These are phyloP conservation scores for Rhodomyrtus tomentosa DNA, from an alignment of 345 rosid species.

Conservation along the genomic window DNA sequence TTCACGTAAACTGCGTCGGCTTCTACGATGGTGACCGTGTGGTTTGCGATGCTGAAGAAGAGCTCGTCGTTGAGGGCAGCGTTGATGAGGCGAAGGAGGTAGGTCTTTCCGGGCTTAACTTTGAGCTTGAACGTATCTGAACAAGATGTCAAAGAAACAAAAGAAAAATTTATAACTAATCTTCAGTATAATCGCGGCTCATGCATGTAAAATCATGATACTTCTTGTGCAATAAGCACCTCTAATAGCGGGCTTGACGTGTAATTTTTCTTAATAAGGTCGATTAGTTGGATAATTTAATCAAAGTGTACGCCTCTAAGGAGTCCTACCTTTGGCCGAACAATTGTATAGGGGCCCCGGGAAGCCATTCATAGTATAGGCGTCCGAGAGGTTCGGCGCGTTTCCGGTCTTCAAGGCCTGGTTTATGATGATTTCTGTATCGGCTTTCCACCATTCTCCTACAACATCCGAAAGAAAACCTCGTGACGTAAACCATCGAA, in stretches of 20 bases:
- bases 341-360: constrained; percentile 37
- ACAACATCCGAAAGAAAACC: neutral
- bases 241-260: neutral
- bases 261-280: neutral
- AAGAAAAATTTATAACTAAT: neutral
- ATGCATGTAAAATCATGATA: neutral
- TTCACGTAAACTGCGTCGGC: constrained; percentile 62
- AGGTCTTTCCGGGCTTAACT: constrained; percentile 36
- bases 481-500: neutral
- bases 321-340: constrained; percentile 24
- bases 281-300: neutral
- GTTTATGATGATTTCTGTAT: constrained; percentile 30
- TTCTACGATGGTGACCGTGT: constrained; percentile 52
- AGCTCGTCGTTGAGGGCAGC: constrained; percentile 62
- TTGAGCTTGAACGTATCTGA: constrained; percentile 46
- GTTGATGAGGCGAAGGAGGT: constrained; percentile 34
- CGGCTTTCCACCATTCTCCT: constrained; percentile 58
- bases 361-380: constrained; percentile 41
- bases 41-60: constrained; percentile 61
- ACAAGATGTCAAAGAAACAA: no score
- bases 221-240: neutral
- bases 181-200: neutral
- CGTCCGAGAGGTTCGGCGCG: constrained; percentile 46
- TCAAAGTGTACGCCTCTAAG: neutral
- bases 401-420: constrained; percentile 36